Evolutionary conservation across 2,329 filamentous ascomycete species (phyloP), one percentile per base, ranked within the genome.

Genomic region (Dichotomopilus funicola): DNA sequence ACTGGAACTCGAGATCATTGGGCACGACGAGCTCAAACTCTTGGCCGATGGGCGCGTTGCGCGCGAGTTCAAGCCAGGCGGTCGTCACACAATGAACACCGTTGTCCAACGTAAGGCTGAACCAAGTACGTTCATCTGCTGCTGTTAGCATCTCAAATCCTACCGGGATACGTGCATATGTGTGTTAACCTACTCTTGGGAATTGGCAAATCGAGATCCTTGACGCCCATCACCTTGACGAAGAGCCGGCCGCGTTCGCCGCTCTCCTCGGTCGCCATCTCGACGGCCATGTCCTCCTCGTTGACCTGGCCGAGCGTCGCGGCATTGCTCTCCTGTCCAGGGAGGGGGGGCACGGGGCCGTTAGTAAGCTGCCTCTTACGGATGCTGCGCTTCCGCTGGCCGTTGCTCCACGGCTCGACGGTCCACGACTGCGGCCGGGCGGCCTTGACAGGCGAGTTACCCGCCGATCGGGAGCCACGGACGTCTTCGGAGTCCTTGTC

Each of bases 161-260:
- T 38, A 9, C 37, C 8, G 8, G 37, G 8, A 12, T 38, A 12
- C 12, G 37, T 38, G 37, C 12, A 12, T 38, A 12, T 38, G 37
- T 38, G 37, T 38, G 37, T 38, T 72, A 8, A 12, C 87, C 79
- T 80, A 94, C 90, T 92, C 74, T 86, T 88, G 36, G 94, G 91
- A 54, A 99, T 76, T 27, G 94, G 92, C 44, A 97, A 77, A 67
- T 96, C 91, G 40, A 99, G 79, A 65, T 97, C 91, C 71, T 97
- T 97, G 61, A 97, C 91, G 45, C 92, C 91, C 70, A 97, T 87
- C n/a, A 99, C 94, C 76, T 99, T 99, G 62, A 99, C 91, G 65
- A 99, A 99, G 1, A 99, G 79, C 58, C 94, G 80, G 8, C 94
- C 94, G 63, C 94, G 80, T 72, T 99, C 94, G 56, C 86, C 86